These are phyloP conservation scores for Ceratocystis huliohia DNA, from an alignment of 2,329 filamentous ascomycete species.

Conservation along the genomic window DNA sequence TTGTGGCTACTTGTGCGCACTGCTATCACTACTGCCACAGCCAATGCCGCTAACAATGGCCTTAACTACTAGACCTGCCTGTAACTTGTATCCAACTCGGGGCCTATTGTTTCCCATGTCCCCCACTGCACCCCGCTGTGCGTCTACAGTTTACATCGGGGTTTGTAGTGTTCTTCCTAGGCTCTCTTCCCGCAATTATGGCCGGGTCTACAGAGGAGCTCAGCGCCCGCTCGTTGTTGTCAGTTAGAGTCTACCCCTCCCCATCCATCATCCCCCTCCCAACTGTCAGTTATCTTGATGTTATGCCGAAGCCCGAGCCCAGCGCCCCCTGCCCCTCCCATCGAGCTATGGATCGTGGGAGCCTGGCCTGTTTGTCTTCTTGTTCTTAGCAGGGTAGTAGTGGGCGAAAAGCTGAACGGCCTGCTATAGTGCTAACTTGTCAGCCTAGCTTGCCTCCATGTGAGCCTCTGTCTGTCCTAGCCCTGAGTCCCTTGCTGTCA, in stretches of 20 bases:
- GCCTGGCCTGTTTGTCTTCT: background rate
- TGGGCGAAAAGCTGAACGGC: background rate
- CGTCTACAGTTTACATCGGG: background rate
- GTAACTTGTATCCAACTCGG: background rate
- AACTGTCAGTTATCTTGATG: background rate
- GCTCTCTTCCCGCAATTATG: too few relatives aligned
- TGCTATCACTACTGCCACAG: background rate
- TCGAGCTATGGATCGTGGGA: background rate
- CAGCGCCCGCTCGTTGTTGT: too few relatives aligned
- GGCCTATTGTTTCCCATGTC: background rate
- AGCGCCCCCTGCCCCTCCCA: background rate
- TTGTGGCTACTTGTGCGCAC: background rate
- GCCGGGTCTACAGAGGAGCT: too few relatives aligned
- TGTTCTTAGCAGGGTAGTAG: background rate
- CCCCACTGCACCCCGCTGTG: background rate
- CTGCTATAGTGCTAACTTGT: background rate
- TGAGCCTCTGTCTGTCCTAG: background rate
- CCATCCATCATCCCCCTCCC: background rate
- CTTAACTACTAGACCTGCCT: background rate
- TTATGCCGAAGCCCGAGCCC: background rate
- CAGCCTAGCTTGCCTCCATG: too few relatives aligned
- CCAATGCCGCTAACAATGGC: background rate
- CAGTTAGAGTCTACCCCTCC: background rate
- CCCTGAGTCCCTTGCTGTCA: background rate
- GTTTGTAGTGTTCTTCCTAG: too few relatives aligned